A percentile compares a stretch with the other conserved stretches of the same genome.
Evolutionary conservation across 1,284 basidiomycete species (phyloP).

Genomic region (Meira miltonrushii): DNA sequence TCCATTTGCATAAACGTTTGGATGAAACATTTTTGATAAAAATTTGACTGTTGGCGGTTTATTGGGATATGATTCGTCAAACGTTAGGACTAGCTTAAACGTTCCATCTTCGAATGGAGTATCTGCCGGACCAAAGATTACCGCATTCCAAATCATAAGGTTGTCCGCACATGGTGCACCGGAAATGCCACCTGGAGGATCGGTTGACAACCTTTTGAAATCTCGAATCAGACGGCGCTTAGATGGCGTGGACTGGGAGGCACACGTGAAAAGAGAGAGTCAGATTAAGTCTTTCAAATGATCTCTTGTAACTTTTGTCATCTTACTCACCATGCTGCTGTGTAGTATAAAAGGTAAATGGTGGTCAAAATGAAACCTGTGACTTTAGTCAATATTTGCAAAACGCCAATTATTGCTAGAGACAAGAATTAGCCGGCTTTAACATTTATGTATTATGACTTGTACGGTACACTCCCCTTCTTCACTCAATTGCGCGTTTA

Average conservation of each 20-base stretch:
- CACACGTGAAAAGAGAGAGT: not conserved
- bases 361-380: not conserved
- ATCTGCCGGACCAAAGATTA: slow-evolving; percentile 98
- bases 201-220: slow-evolving; percentile 87
- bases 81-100: slow-evolving; percentile 89
- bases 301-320: not conserved
- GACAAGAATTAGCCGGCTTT: too few species aligned
- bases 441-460: too few species aligned
- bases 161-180: slow-evolving; percentile 95
- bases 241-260: slow-evolving; percentile 44
- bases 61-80: slow-evolving; percentile 96
- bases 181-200: slow-evolving; percentile 91
- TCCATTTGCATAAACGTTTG: slow-evolving; percentile 96
- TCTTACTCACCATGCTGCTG: not conserved
- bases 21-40: slow-evolving; percentile 95
- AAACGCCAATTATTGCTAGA: too few species aligned
- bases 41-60: slow-evolving; percentile 97
- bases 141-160: slow-evolving; percentile 99
- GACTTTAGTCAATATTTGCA: too few species aligned
- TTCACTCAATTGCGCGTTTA: too few species aligned
- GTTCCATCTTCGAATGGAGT: slow-evolving; percentile 99
- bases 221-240: slow-evolving; percentile 50
- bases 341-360: not conserved
- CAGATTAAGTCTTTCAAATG: not conserved
- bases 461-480: too few species aligned